A percentile compares a stretch with the other conserved stretches of the same genome.
phyloP scores from a whole-genome alignment of 176 grass and related monocot species.

The Guadua angustifolia region DNA sequence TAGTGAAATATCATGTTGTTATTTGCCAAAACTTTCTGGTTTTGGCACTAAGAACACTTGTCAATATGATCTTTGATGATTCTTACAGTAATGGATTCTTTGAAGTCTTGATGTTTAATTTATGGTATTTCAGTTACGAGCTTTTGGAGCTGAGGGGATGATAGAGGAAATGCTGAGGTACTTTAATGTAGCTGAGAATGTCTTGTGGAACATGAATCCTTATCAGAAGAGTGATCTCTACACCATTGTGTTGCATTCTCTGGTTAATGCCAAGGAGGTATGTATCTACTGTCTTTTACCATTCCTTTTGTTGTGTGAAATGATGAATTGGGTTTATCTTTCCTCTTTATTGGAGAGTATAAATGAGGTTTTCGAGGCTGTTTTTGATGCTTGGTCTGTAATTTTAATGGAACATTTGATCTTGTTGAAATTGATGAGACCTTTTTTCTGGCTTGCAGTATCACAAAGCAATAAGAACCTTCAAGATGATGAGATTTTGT shows the following conservation, averaged over 20 bases:
- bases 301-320: conserved; percentile 9
- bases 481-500: conserved; percentile 70
- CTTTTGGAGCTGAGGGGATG: conserved; percentile 89
- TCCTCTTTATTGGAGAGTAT: not conserved
- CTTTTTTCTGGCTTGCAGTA: conserved; percentile 54
- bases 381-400: too few relatives aligned
- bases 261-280: conserved; percentile 78
- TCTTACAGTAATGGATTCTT: conserved; percentile 8
- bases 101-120: conserved; percentile 31
- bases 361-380: too few relatives aligned
- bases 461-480: conserved; percentile 63
- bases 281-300: conserved; percentile 24
- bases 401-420: not conserved
- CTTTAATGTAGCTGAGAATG: conserved; percentile 70
- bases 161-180: conserved; percentile 81
- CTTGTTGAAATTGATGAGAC: conserved; percentile 17
- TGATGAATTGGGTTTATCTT: not conserved
- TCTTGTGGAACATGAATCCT: conserved; percentile 55
- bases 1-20: conserved; percentile 23
- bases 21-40: conserved; percentile 9
- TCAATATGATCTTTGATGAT: conserved; percentile 8
- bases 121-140: conserved; percentile 66
- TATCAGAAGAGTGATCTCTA: conserved; percentile 76
- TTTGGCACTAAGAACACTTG: conserved; percentile 13
- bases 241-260: conserved; percentile 56